Evolutionary conservation across 83 land plant genomes (phyloP).

Genomic region (Picea abies): DNA sequence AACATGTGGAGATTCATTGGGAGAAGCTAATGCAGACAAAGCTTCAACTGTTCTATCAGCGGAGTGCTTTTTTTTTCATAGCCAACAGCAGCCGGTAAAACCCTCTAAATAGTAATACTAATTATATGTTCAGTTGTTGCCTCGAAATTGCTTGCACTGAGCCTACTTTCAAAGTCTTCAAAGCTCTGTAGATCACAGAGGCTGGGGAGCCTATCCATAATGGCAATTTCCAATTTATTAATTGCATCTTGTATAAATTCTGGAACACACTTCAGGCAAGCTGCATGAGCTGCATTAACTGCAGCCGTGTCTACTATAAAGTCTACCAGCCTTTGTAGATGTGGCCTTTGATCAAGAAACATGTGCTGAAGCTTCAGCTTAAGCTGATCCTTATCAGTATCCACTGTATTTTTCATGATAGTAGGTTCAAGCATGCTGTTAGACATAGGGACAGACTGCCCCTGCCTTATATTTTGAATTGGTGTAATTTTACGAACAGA

Average conservation of each 20-base stretch:
- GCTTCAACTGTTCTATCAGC: constrained; percentile 38
- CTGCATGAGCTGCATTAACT: constrained; percentile 39
- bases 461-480: too few species aligned
- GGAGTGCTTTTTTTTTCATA: constrained; percentile 30
- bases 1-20: constrained; percentile 32
- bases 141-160: constrained; percentile 30
- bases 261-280: constrained; percentile 28
- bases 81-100: constrained; percentile 25
- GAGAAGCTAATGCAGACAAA: constrained; percentile 30
- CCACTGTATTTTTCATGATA: too few species aligned
- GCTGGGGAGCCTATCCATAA: constrained; percentile 1
- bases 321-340: constrained; percentile 42
- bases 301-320: constrained; percentile 40
- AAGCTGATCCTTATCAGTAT: too few species aligned
- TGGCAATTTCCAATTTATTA: constrained; percentile 10
- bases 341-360: constrained; percentile 41
- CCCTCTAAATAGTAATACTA: constrained; percentile 28
- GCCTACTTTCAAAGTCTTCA: background rate
- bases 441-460: too few species aligned
- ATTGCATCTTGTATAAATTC: constrained; percentile 10
- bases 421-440: too few species aligned
- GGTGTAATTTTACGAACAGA: too few species aligned
- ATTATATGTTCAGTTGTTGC: constrained; percentile 30
- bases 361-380: constrained; percentile 7
- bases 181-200: background rate